Evolutionary conservation across 1,139 yeast genomes (phyloP).

Genomic region (Kodamaea anthophila): DNA sequence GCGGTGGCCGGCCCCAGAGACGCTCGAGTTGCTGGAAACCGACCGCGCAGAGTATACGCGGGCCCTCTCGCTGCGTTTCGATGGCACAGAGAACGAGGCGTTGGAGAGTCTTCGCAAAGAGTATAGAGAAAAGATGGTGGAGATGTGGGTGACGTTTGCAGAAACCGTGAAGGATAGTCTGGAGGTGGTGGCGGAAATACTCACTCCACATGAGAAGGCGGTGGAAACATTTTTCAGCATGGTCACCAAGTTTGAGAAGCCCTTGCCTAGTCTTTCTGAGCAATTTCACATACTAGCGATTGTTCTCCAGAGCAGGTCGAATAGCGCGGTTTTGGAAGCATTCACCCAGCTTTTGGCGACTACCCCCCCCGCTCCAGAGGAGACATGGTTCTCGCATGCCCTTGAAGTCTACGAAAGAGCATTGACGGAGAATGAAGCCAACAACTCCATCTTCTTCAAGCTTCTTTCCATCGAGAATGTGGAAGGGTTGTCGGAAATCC

Average conservation of each 20-base stretch:
- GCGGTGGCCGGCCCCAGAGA: slow-evolving; percentile 17
- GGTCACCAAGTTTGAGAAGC: slow-evolving; percentile 9
- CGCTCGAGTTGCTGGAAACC: neutral
- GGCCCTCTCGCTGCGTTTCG: slow-evolving; percentile 9
- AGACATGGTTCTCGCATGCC: slow-evolving; percentile 47
- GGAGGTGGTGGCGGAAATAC: slow-evolving; percentile 43
- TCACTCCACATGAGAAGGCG: slow-evolving; percentile 14
- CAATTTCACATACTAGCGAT: slow-evolving; percentile 27
- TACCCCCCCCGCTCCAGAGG: no score
- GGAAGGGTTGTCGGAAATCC: slow-evolving; percentile 31
- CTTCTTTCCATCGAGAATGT: slow-evolving; percentile 21
- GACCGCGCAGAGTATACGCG: slow-evolving; percentile 13
- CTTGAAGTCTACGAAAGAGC: slow-evolving; percentile 45
- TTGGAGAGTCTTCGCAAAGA: neutral
- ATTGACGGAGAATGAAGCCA: slow-evolving; percentile 22
- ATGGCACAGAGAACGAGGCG: neutral
- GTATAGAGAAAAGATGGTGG: slow-evolving; percentile 1
- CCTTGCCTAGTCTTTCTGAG: slow-evolving; percentile 7
- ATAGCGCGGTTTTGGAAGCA: slow-evolving; percentile 16
- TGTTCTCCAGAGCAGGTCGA: slow-evolving; percentile 34
- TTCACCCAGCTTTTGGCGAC: no score
- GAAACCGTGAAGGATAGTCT: slow-evolving; percentile 47
- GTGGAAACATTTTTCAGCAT: slow-evolving; percentile 11
- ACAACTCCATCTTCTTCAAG: slow-evolving; percentile 35
- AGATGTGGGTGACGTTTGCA: slow-evolving; percentile 39